Conservation (phyloP, 169 alveolate species). For the Plasmodium relictum region DNA sequence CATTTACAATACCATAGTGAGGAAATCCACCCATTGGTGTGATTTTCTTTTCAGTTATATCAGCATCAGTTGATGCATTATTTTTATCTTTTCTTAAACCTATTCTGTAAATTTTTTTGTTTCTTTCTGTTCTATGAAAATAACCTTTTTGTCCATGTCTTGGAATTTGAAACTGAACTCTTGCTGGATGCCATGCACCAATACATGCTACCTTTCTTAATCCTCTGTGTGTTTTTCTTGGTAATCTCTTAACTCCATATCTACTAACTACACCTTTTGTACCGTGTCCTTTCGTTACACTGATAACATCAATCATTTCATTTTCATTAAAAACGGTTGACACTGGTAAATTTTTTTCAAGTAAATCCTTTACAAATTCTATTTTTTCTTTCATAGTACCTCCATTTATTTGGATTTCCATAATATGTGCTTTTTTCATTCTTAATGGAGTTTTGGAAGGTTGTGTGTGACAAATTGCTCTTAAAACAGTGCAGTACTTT, state of each 20-base stretch:
- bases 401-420: conserved; percentile 99
- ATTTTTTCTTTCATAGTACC: conserved; percentile 98
- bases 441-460: conserved; percentile 95
- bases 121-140: conserved; percentile 99
- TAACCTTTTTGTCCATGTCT: conserved; percentile 99
- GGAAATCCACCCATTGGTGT: conserved; percentile 99
- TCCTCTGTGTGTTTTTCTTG: conserved; percentile 99
- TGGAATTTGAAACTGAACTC: conserved; percentile 99
- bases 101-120: conserved; percentile 99
- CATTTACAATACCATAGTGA: conserved; percentile 98
- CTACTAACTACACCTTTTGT: conserved; percentile 99
- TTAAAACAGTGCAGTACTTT: conserved; percentile 97
- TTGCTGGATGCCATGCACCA: conserved; percentile 99
- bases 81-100: conserved; percentile 95
- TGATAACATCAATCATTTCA: conserved; percentile 98
- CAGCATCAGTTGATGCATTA: conserved; percentile 98
- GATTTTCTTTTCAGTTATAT: conserved; percentile 97
- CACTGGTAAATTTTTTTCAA: conserved; percentile 98
- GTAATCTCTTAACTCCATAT: conserved; percentile 99
- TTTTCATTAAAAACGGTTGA: conserved; percentile 96
- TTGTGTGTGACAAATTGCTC: conserved; percentile 99
- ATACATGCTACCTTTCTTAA: conserved; percentile 99
- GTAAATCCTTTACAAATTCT: conserved; percentile 94
- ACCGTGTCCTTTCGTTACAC: conserved; percentile 99
- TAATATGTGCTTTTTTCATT: conserved; percentile 98